These are phyloP conservation scores for Kappamyces sp. DNA, from an alignment of 192 early-diverging fungal species.

Conservation along the genomic window DNA sequence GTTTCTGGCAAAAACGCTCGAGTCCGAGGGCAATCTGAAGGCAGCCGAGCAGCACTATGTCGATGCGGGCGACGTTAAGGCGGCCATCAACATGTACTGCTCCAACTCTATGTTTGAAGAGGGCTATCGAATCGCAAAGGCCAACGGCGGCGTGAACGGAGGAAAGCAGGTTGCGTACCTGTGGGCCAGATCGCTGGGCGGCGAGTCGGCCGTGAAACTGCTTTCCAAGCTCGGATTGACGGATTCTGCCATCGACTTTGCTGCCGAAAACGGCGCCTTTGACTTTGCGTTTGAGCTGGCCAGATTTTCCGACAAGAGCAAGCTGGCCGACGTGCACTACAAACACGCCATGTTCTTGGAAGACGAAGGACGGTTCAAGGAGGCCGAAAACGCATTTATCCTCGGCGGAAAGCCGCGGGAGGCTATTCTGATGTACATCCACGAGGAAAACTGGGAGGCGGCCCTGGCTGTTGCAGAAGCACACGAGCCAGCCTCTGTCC, in stretches of 20 bases:
- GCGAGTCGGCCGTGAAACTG: conserved; percentile 58
- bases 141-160: conserved; percentile 46
- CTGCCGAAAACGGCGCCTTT: conserved; percentile 60
- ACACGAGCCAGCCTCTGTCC: conserved; percentile 45
- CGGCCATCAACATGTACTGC: conserved; percentile 65
- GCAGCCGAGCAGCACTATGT: conserved; percentile 59
- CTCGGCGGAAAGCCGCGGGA: conserved; percentile 59
- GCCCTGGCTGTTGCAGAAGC: conserved; percentile 54
- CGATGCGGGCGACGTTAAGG: conserved; percentile 58
- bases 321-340: conserved; percentile 57
- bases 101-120: conserved; percentile 59
- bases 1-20: conserved; percentile 55
- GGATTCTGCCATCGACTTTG: conserved; percentile 62
- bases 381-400: conserved; percentile 57
- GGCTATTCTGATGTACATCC: conserved; percentile 65
- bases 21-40: conserved; percentile 56
- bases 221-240: conserved; percentile 53
- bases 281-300: conserved; percentile 62
- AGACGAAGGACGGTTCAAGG: conserved; percentile 56
- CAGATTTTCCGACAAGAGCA: conserved; percentile 55
- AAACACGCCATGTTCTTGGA: conserved; percentile 60
- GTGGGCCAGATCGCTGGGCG: conserved; percentile 59
- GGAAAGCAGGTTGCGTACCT: conserved; percentile 63
- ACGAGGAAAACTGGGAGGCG: conserved; percentile 61
- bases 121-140: conserved; percentile 56